Percentiles rank a stretch among this genome's conserved stretches.
Conservation (phyloP, 2,329 filamentous ascomycete genomes). For the Mollisiaceae sp. region DNA sequence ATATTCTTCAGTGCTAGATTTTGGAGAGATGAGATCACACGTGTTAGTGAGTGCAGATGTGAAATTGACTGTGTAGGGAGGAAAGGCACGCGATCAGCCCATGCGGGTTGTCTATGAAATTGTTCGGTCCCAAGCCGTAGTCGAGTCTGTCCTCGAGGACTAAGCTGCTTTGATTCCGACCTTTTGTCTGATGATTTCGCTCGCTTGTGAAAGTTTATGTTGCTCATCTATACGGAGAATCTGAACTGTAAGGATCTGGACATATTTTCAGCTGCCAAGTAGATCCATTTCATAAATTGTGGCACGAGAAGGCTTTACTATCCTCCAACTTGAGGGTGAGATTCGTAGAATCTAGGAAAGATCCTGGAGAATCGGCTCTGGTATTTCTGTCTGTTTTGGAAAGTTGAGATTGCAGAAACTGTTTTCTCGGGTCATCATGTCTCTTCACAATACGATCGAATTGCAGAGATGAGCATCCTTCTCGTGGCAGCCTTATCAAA, state of each 20-base stretch:
- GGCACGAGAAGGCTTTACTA: no score
- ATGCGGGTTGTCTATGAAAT: neutral
- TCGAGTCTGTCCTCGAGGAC: neutral
- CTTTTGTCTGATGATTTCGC: neutral
- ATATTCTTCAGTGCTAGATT: neutral
- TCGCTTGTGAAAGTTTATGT: neutral
- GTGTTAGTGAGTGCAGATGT: neutral
- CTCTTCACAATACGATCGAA: conserved; percentile 39
- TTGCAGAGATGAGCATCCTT: conserved; percentile 41
- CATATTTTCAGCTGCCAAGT: no score
- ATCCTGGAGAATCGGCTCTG: no score
- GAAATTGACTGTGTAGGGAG: no score
- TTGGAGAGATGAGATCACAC: neutral
- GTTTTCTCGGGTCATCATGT: neutral
- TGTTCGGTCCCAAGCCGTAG: neutral
- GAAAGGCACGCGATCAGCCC: neutral
- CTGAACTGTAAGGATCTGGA: neutral
- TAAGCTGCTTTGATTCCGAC: neutral
- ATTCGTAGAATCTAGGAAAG: no score
- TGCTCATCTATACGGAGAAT: neutral
- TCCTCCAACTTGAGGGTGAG: no score
- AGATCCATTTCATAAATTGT: no score
- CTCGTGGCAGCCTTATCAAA: conserved; percentile 48
- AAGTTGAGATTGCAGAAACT: neutral
- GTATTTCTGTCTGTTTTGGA: neutral